Conservation (phyloP, 257 asterid genomes). For the Linaria vulgaris region DNA sequence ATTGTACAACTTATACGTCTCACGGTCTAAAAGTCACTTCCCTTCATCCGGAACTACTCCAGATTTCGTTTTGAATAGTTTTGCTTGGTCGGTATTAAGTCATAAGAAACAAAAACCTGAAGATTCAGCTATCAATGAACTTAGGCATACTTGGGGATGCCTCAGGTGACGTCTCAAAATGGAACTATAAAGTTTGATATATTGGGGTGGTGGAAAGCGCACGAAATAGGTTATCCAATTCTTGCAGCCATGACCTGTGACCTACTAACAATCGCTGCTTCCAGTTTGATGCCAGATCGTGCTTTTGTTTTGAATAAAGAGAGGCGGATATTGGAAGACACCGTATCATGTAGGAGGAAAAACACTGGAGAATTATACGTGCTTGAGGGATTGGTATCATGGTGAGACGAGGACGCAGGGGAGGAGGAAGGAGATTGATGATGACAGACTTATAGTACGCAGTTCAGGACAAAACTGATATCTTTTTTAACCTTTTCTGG, state of each 20-base stretch:
- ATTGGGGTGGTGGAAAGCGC: constrained; percentile 17
- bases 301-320: constrained; percentile 8
- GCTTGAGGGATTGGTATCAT: not conserved
- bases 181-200: constrained; percentile 16
- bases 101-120: constrained; percentile 12
- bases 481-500: too few relatives aligned
- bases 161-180: not conserved
- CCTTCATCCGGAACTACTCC: not conserved
- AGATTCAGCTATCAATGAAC: constrained; percentile 15
- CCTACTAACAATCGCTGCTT: not conserved
- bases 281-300: constrained; percentile 21
- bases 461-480: too few relatives aligned
- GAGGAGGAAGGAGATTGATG: not conserved
- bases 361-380: constrained; percentile 5
- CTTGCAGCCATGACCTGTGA: constrained; percentile 25
- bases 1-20: constrained; percentile 1
- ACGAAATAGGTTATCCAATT: constrained; percentile 11
- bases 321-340: constrained; percentile 5
- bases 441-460: too few relatives aligned
- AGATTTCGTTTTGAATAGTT: not conserved
- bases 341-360: not conserved
- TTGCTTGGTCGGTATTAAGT: constrained; percentile 18
- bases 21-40: not conserved
- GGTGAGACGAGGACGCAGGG: not conserved
- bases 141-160: constrained; percentile 6